Percentiles rank a stretch among this genome's conserved stretches.
Conservation (phyloP, 1,284 basidiomycete species). For the Irpex sp. region DNA sequence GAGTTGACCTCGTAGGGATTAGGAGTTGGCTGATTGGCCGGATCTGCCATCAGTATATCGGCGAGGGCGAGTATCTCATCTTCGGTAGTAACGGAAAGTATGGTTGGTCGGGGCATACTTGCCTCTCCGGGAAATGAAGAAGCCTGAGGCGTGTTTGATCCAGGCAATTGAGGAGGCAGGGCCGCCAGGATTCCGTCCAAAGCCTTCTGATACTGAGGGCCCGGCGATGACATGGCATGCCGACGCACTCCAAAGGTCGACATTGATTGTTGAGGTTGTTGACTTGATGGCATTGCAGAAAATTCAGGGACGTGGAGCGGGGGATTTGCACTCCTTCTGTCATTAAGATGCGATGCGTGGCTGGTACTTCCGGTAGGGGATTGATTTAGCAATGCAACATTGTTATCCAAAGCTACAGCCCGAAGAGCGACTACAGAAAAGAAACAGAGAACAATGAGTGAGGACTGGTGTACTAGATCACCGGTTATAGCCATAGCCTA, state of each 20-base stretch:
- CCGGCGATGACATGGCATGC: neutral
- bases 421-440: conserved; percentile 9
- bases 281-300: neutral
- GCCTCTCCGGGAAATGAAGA: neutral
- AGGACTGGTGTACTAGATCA: neutral
- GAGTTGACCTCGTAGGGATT: neutral
- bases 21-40: conserved; percentile 9
- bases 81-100: conserved; percentile 27
- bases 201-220: neutral
- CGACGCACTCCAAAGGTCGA: neutral
- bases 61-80: conserved; percentile 31
- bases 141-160: neutral
- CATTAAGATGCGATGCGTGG: neutral
- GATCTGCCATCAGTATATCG: conserved; percentile 26
- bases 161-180: neutral
- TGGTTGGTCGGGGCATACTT: neutral
- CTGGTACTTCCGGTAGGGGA: neutral
- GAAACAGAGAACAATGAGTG: conserved; percentile 4
- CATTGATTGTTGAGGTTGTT: neutral
- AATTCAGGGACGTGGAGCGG: neutral
- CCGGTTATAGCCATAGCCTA: conserved; percentile 10
- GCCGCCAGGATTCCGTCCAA: neutral
- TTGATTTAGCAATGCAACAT: conserved; percentile 1
- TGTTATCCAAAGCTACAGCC: conserved; percentile 9
- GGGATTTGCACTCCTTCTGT: neutral